These are phyloP conservation scores for Rhipidocladum racemiflorum DNA, from an alignment of 176 grass and related monocot species.

Conservation along the genomic window DNA sequence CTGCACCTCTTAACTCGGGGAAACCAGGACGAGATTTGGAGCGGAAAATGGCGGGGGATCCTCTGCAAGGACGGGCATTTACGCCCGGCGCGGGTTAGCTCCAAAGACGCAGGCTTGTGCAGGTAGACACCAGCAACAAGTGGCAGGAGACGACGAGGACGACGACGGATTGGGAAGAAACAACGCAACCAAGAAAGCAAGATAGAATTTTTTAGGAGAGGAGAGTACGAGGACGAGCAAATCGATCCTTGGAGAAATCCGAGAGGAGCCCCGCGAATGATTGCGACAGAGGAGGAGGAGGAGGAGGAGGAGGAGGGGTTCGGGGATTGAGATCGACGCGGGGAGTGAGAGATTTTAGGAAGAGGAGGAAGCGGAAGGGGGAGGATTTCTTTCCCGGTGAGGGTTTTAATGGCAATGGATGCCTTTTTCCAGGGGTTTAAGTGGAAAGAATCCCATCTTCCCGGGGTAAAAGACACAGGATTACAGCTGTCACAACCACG, in stretches of 20 bases:
- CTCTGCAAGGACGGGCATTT: constrained; percentile 41
- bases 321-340: constrained; percentile 6
- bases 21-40: constrained; percentile 31
- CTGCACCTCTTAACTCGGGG: constrained; percentile 12
- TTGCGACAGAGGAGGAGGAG: constrained; percentile 9
- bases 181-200: background rate
- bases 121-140: background rate
- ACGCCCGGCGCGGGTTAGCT: constrained; percentile 5
- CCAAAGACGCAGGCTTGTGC: background rate
- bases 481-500: background rate
- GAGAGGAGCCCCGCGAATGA: constrained; percentile 19
- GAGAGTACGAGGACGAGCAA: background rate
- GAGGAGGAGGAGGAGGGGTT: background rate
- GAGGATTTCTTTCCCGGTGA: background rate
- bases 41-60: constrained; percentile 2
- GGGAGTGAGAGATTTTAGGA: constrained; percentile 13
- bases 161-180: background rate
- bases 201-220: constrained; percentile 13
- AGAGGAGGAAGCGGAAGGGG: background rate
- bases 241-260: constrained; percentile 25
- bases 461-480: background rate
- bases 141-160: background rate
- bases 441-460: background rate
- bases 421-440: background rate
- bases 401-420: background rate